phyloP scores from a whole-genome alignment of 2,329 filamentous ascomycete species.

The Thielaviopsis punctulata region DNA sequence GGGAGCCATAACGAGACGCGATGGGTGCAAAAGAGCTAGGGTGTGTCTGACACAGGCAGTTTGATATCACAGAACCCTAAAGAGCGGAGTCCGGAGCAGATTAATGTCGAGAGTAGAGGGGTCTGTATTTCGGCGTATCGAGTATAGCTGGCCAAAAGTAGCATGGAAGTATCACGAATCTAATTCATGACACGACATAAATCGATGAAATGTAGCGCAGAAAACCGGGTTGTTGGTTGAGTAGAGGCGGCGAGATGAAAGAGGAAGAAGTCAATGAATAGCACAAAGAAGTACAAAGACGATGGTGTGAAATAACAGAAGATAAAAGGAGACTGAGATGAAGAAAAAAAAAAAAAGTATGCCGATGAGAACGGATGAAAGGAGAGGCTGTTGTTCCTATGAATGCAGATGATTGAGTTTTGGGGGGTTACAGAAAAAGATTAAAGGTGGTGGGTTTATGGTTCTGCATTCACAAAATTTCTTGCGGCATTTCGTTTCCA shows the following conservation, averaged over 20 bases:
- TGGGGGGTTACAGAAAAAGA: background rate
- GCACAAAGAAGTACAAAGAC: background rate
- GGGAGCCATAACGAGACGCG: conserved; percentile 3
- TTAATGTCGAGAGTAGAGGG: too few relatives aligned
- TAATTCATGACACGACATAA: too few relatives aligned
- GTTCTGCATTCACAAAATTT: too few relatives aligned
- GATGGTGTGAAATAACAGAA: background rate
- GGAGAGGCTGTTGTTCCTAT: background rate
- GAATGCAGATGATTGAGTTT: background rate
- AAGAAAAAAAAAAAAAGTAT: background rate
- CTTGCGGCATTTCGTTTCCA: too few relatives aligned
- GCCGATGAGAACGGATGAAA: background rate
- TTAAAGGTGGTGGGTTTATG: too few relatives aligned
- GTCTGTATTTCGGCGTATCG: too few relatives aligned
- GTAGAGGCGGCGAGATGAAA: background rate
- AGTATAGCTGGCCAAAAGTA: too few relatives aligned
- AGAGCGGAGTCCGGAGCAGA: too few relatives aligned
- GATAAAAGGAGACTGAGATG: background rate
- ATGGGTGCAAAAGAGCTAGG: background rate
- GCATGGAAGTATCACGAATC: too few relatives aligned
- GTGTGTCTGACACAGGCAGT: background rate
- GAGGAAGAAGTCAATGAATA: background rate
- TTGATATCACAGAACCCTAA: conserved; percentile 1
- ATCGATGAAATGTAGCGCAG: background rate
- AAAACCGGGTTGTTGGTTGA: background rate